These are phyloP conservation scores for Candida smagusa DNA, from an alignment of 1,139 yeast species.

Conservation along the genomic window DNA sequence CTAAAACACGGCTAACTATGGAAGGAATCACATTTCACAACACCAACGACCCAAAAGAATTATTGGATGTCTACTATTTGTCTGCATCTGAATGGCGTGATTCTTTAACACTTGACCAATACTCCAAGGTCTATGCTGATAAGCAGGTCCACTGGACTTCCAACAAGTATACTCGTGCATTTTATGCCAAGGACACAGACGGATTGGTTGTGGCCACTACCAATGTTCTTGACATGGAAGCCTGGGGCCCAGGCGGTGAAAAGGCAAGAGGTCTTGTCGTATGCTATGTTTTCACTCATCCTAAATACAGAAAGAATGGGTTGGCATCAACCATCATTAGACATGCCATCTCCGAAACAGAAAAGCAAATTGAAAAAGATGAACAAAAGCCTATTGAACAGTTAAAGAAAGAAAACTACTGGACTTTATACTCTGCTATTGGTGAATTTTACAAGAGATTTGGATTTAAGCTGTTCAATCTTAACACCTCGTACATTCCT, in stretches of 20 bases:
- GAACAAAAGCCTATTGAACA: constrained; percentile 15
- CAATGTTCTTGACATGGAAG: constrained; percentile 18
- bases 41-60: constrained; percentile 28
- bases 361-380: constrained; percentile 19
- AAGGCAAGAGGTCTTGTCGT: constrained; percentile 24
- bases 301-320: constrained; percentile 28
- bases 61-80: constrained; percentile 24
- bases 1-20: neutral
- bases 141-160: constrained; percentile 13
- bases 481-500: constrained; percentile 36
- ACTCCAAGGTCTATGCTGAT: constrained; percentile 21
- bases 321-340: constrained; percentile 27
- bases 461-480: constrained; percentile 39
- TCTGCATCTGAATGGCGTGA: constrained; percentile 32
- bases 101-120: constrained; percentile 21
- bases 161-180: constrained; percentile 18
- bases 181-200: constrained; percentile 2
- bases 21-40: constrained; percentile 12
- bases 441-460: constrained; percentile 32
- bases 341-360: constrained; percentile 31
- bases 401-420: constrained; percentile 33
- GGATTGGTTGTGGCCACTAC: constrained; percentile 23
- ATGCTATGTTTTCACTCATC: constrained; percentile 28
- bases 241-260: constrained; percentile 1
- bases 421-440: constrained; percentile 36